Percentiles rank a stretch among this genome's conserved stretches.
phyloP scores from a whole-genome alignment of 2,329 filamentous ascomycete genomes.

The Scytalidium lignicola region DNA sequence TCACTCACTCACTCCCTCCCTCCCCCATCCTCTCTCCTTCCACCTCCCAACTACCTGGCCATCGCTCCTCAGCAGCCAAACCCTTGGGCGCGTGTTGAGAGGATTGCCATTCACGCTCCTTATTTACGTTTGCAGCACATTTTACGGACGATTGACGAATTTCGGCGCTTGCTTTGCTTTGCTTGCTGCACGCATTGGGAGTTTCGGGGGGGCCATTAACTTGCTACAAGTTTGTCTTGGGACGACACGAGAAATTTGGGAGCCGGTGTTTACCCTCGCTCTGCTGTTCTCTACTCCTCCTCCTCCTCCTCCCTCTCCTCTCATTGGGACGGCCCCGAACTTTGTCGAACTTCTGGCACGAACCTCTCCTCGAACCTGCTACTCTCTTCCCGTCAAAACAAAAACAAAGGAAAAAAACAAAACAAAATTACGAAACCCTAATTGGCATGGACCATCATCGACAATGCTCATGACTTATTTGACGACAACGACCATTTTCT shows the following conservation, averaged over 20 bases:
- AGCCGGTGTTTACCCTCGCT: conserved; percentile 11
- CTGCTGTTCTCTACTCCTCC: too few species aligned
- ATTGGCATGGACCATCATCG: conserved; percentile 19
- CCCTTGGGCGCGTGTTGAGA: neutral
- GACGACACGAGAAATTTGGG: neutral
- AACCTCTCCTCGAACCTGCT: conserved; percentile 3
- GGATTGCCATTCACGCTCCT: neutral
- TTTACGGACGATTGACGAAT: too few species aligned
- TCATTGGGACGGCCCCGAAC: neutral
- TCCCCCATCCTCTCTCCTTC: neutral
- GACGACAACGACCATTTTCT: conserved; percentile 15
- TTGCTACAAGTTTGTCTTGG: too few species aligned
- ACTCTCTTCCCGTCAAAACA: conserved; percentile 3
- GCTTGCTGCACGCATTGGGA: too few species aligned
- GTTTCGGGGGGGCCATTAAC: too few species aligned
- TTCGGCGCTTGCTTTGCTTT: neutral
- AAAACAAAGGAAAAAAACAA: too few species aligned
- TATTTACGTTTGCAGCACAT: too few species aligned
- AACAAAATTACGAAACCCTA: too few species aligned
- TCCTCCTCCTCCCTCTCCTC: too few species aligned
- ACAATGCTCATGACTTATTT: conserved; percentile 22
- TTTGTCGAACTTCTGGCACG: too few species aligned
- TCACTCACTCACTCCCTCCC: neutral
- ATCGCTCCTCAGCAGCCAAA: too few species aligned
- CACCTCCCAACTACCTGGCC: too few species aligned